A percentile compares a stretch with the other conserved stretches of the same genome.
Conservation (phyloP, 768 basidiomycete genomes). For the Trametes maxima region DNA sequence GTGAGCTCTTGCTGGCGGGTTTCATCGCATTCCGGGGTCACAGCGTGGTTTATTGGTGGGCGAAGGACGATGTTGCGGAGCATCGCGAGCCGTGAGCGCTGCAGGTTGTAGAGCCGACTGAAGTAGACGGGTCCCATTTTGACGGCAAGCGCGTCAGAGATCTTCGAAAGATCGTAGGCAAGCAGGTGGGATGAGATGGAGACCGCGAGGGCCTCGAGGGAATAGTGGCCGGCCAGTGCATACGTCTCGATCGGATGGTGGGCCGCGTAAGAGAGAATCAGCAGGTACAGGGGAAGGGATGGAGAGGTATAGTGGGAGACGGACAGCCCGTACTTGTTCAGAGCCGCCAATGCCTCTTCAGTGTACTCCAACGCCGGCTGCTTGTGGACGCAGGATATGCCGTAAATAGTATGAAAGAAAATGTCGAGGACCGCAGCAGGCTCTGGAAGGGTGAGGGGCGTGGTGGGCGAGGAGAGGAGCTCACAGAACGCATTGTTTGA, state of each 20-base stretch:
- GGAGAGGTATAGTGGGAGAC: slow-evolving; percentile 29
- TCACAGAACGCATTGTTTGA: slow-evolving; percentile 67
- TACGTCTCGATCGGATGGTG: slow-evolving; percentile 44
- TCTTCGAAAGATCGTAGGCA: slow-evolving; percentile 33
- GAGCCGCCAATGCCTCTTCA: slow-evolving; percentile 24
- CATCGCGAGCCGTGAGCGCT: slow-evolving; percentile 37
- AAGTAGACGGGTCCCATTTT: slow-evolving; percentile 45
- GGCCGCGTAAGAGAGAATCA: slow-evolving; percentile 38
- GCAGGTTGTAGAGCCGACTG: slow-evolving; percentile 41
- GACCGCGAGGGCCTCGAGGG: slow-evolving; percentile 41
- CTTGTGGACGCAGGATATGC: slow-evolving; percentile 71
- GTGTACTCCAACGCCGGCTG: slow-evolving; percentile 57
- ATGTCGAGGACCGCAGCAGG: slow-evolving; percentile 65
- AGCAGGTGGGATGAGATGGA: slow-evolving; percentile 41
- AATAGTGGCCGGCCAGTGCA: slow-evolving; percentile 39
- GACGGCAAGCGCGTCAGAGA: slow-evolving; percentile 41
- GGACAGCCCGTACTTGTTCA: slow-evolving; percentile 33
- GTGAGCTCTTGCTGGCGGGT: slow-evolving; percentile 25
- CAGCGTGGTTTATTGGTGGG: slow-evolving; percentile 31
- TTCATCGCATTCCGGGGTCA: slow-evolving; percentile 22
- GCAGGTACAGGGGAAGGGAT: slow-evolving; percentile 32
- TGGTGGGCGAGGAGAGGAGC: slow-evolving; percentile 48
- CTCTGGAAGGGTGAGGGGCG: slow-evolving; percentile 59
- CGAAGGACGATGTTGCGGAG: slow-evolving; percentile 34
- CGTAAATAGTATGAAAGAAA: slow-evolving; percentile 70